phyloP scores from a whole-genome alignment of 2,329 filamentous ascomycete species.

The Fusarium sp. region DNA sequence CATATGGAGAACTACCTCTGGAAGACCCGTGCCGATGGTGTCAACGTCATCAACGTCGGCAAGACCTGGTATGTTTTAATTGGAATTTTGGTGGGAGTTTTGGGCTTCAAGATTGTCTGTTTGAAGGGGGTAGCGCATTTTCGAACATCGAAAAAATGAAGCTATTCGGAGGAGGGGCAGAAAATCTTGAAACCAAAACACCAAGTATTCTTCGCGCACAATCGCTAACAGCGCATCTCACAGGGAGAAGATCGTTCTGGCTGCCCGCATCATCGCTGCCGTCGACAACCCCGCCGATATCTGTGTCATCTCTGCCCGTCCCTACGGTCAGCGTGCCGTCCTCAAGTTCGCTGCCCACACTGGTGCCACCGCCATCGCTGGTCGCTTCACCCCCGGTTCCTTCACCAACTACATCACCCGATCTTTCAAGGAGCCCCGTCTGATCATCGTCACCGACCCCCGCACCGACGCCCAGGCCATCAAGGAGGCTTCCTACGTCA shows the following conservation, averaged over 20 bases:
- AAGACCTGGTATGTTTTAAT: constrained; percentile 88
- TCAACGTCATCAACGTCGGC: constrained; percentile 99
- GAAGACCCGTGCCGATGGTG: constrained; percentile 98
- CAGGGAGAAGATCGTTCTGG: constrained; percentile 99
- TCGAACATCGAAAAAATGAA: not conserved
- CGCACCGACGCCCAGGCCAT: constrained; percentile 99
- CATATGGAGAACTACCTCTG: constrained; percentile 99
- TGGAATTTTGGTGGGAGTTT: not conserved
- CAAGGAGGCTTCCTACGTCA: constrained; percentile 99
- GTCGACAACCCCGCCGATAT: constrained; percentile 99
- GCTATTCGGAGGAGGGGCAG: constrained; percentile 32
- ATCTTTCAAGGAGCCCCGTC: constrained; percentile 99
- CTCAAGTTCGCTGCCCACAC: constrained; percentile 99
- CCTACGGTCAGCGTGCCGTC: constrained; percentile 98
- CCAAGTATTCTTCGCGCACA: constrained; percentile 4
- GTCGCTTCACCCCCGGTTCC: constrained; percentile 99
- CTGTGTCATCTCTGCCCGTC: constrained; percentile 98
- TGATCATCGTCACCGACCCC: constrained; percentile 99
- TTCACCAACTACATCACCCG: constrained; percentile 99
- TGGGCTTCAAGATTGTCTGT: not conserved
- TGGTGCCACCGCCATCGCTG: constrained; percentile 95
- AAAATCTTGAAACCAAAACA: constrained; percentile 32
- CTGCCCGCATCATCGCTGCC: constrained; percentile 97
- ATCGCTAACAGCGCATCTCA: constrained; percentile 26
- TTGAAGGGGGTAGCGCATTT: not conserved